Evolutionary conservation across 768 basidiomycete species (phyloP), one percentile per base, ranked within the genome.

Genomic region (Suillus variegatus): DNA sequence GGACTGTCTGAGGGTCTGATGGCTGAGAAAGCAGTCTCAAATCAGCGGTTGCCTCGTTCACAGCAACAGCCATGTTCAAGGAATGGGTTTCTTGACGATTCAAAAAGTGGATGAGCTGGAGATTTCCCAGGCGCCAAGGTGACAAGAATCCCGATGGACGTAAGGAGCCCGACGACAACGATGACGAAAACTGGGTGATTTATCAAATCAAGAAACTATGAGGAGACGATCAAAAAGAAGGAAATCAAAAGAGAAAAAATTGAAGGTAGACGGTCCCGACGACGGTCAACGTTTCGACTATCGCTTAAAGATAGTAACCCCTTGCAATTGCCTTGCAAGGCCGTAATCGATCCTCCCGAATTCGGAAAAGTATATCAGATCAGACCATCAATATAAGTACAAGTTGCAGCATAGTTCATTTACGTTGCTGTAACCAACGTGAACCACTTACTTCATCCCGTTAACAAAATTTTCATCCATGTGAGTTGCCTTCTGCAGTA

Each of bases 41-140:
- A 78, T 75, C 72, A 62, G 16, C 25, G 41, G 28, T 43, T 55
- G 32, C 35, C 32, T 55, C 35, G 35, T 36, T 32, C 40, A 28
- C 58, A 43, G 43, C 58, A 38, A 60, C 58, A 18, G 58, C 41
- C 58, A 60, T 60, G 58, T 18, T 28, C 12, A 40, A 57, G 13
- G 38, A 38, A 14, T 13, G n/a, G 12, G 25, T 6, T 18, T 18
- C 6, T 43, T 16, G 57, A 41, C 28, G 58, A 60, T 43, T 60
- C 10, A 43, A 43, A 60, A 60, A 60, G 16, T 20, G n/a, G 25
- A 20, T 28, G 43, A 43, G 58, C 28, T 43, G 40, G 18, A 20
- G 58, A 60, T 43, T 60, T 60, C 58, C 36, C 58, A 60, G 41
- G 28, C 41, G 28, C 54, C 54, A 57, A 38, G 25, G 25, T 20